Conservation (phyloP, 2,329 filamentous ascomycete species). For the Phialophora expanda region DNA sequence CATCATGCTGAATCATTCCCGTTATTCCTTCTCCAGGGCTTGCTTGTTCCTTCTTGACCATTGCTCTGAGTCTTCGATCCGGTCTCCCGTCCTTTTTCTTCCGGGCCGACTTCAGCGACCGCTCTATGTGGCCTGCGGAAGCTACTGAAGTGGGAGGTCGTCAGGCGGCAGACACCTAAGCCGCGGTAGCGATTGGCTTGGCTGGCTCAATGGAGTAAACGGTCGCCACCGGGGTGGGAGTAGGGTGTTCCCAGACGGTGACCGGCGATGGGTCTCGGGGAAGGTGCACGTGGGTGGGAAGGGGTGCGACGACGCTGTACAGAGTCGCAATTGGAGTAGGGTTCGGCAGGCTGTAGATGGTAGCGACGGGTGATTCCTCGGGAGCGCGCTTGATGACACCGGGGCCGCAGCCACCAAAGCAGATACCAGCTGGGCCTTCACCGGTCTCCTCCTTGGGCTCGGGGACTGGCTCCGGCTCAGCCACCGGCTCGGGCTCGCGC, state of each 20-base stretch:
- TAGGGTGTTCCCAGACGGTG: constrained; percentile 5
- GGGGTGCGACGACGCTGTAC: constrained; percentile 8
- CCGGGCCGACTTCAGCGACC: neutral
- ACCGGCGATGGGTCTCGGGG: constrained; percentile 4
- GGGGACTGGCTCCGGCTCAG: constrained; percentile 6
- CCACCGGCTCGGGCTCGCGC: constrained; percentile 9
- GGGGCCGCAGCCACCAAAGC: constrained; percentile 8
- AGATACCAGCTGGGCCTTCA: constrained; percentile 6
- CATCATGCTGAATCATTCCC: neutral
- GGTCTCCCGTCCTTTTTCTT: neutral
- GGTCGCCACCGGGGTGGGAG: neutral
- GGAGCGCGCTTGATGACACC: constrained; percentile 9
- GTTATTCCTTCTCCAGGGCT: neutral
- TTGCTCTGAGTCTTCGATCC: neutral
- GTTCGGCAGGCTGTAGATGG: constrained; percentile 9
- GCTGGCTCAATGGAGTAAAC: constrained; percentile 1
- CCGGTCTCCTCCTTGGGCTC: neutral
- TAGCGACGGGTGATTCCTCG: constrained; percentile 7
- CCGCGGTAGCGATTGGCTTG: neutral
- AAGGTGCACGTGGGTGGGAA: constrained; percentile 4
- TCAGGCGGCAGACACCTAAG: neutral
- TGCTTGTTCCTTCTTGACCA: neutral
- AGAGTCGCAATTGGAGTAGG: constrained; percentile 3
- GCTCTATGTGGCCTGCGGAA: neutral
- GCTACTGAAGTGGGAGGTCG: neutral